phyloP scores from a whole-genome alignment of 2,329 filamentous ascomycete genomes.

The Microcyclospora pomicola region DNA sequence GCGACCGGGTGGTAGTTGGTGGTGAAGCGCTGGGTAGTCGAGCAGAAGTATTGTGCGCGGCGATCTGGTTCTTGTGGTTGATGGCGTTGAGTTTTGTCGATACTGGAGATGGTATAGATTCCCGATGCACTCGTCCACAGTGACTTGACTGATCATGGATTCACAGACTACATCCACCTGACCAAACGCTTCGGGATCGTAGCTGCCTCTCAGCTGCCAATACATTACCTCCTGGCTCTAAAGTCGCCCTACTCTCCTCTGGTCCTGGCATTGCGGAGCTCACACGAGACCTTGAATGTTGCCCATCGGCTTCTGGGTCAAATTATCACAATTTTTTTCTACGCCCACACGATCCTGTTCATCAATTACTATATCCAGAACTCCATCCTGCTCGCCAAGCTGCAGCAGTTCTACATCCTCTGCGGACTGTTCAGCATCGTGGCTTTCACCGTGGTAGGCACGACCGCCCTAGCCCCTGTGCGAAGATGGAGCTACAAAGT shows the following conservation, averaged over 20 bases:
- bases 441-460: constrained; percentile 31
- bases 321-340: constrained; percentile 37
- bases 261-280: constrained; percentile 37
- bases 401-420: constrained; percentile 44
- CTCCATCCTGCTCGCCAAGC: constrained; percentile 37
- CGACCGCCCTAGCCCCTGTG: constrained; percentile 35
- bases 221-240: constrained; percentile 44
- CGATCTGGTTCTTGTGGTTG: constrained; percentile 40
- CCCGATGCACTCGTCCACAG: not conserved
- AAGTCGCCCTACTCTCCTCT: constrained; percentile 38
- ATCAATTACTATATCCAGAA: constrained; percentile 42
- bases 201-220: constrained; percentile 44
- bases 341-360: constrained; percentile 41
- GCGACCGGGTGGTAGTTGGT: constrained; percentile 10
- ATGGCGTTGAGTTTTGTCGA: constrained; percentile 35
- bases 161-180: constrained; percentile 47
- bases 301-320: constrained; percentile 46
- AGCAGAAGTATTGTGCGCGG: constrained; percentile 35
- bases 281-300: constrained; percentile 42
- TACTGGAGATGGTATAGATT: constrained; percentile 39
- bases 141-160: not conserved
- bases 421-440: constrained; percentile 38
- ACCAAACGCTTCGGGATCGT: constrained; percentile 49
- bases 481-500: constrained; percentile 35
- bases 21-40: constrained; percentile 34